A percentile compares a stretch with the other conserved stretches of the same genome.
Conservation (phyloP, 768 basidiomycete genomes). For the Hypholoma fasciculare region DNA sequence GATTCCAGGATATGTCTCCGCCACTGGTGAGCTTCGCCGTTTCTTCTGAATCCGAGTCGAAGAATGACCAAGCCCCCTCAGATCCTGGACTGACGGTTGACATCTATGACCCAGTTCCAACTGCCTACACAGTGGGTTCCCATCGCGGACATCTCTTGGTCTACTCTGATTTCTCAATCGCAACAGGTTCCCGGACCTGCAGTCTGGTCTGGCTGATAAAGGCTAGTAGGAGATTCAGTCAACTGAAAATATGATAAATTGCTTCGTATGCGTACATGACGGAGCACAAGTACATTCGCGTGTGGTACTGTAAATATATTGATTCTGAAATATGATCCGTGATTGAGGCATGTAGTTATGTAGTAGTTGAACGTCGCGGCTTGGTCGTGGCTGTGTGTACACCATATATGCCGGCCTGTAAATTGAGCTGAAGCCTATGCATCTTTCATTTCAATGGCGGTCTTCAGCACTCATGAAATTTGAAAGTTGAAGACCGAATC, state of each 20-base stretch:
- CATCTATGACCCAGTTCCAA: slow-evolving; percentile 39
- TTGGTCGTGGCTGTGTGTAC: no score
- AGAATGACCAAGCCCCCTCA: neutral
- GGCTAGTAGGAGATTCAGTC: no score
- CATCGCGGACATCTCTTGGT: neutral
- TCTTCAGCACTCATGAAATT: no score
- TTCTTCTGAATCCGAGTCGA: neutral
- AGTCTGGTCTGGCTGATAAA: slow-evolving; percentile 2
- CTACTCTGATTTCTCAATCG: neutral
- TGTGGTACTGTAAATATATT: neutral
- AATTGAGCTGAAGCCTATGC: no score
- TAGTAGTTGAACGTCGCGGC: no score
- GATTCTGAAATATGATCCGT: neutral
- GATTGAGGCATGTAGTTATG: no score
- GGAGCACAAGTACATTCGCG: neutral
- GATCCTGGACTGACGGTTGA: slow-evolving; percentile 44
- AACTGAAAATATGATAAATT: no score
- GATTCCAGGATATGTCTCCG: slow-evolving; percentile 48
- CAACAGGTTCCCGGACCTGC: slow-evolving; percentile 18
- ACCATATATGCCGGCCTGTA: no score
- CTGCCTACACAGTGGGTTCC: slow-evolving; percentile 27
- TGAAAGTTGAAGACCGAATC: no score
- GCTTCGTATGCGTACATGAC: neutral
- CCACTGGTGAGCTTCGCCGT: slow-evolving; percentile 25
- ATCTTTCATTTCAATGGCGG: no score